Conservation (phyloP, 164 flowering plant genomes). For the Chimonanthus salicifolius region DNA sequence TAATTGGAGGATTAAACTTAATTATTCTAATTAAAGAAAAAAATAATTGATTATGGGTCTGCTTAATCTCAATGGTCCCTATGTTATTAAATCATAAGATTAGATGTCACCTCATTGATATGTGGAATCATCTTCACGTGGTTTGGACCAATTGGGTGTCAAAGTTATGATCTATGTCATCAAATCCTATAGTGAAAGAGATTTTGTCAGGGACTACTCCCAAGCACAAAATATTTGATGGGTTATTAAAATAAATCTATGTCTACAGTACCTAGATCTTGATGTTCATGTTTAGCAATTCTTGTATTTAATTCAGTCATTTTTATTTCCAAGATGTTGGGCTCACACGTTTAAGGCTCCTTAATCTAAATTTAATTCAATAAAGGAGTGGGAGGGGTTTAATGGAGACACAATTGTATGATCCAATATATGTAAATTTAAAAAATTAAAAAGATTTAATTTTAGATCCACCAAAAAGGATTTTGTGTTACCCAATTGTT, state of each 20-base stretch:
- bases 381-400: slow-evolving; percentile 11
- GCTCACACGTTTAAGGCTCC: slow-evolving; percentile 4
- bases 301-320: not conserved
- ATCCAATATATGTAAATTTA: not conserved
- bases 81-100: not conserved
- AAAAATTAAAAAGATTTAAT: too few species aligned
- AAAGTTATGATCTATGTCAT: not conserved
- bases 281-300: slow-evolving; percentile 2
- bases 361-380: not conserved
- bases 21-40: not conserved
- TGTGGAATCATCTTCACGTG: slow-evolving; percentile 2
- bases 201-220: not conserved
- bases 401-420: not conserved
- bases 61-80: not conserved
- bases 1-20: slow-evolving; percentile 7
- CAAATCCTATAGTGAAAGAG: not conserved
- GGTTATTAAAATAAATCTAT: not conserved
- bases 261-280: not conserved
- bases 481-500: too few species aligned
- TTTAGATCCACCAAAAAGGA: not conserved
- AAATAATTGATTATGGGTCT: slow-evolving; percentile 6
- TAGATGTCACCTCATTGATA: slow-evolving; percentile 4
- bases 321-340: not conserved
- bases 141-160: slow-evolving; percentile 9
- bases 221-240: not conserved